Percentiles rank a stretch among this genome's conserved stretches.
phyloP scores from a whole-genome alignment of 2,329 filamentous ascomycete species.

The Aspergillus sp. region DNA sequence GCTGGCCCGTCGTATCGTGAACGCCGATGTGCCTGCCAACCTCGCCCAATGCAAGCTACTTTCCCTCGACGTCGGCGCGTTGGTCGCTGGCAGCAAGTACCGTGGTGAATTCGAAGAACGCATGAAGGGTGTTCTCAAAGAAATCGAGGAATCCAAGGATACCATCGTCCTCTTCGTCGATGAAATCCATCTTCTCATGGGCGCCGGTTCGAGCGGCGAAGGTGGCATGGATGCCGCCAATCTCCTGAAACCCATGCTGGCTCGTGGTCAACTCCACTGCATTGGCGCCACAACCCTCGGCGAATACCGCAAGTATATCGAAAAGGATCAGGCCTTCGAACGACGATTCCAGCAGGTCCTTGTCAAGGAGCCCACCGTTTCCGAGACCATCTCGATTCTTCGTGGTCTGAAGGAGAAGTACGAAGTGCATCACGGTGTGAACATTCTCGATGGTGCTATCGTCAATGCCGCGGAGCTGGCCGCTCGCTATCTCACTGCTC shows the following conservation, averaged over 20 bases:
- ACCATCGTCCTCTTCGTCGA: constrained; percentile 98
- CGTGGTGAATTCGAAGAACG: constrained; percentile 97
- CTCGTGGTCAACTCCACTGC: constrained; percentile 92
- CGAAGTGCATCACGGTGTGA: constrained; percentile 97
- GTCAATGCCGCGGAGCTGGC: constrained; percentile 89
- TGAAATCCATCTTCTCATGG: constrained; percentile 98
- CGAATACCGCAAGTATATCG: constrained; percentile 98
- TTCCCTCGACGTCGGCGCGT: constrained; percentile 88
- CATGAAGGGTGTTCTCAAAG: constrained; percentile 98
- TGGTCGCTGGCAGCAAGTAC: constrained; percentile 98
- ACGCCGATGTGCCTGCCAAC: constrained; percentile 93
- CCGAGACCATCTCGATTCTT: constrained; percentile 95
- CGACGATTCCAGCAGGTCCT: constrained; percentile 97
- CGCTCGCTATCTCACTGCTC: constrained; percentile 85
- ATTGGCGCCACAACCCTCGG: constrained; percentile 94
- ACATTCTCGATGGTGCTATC: constrained; percentile 89
- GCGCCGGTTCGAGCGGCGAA: constrained; percentile 88
- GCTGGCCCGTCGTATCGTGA: constrained; percentile 91
- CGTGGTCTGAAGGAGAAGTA: constrained; percentile 97
- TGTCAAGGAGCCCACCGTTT: constrained; percentile 86
- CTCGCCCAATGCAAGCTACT: constrained; percentile 90
- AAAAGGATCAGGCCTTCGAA: constrained; percentile 97
- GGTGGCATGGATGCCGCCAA: constrained; percentile 99
- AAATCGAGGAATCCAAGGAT: constrained; percentile 90
- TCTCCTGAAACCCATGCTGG: constrained; percentile 95